These are phyloP conservation scores for Fusarium solani-melongenae DNA, from an alignment of 2,329 filamentous ascomycete genomes.

Conservation along the genomic window DNA sequence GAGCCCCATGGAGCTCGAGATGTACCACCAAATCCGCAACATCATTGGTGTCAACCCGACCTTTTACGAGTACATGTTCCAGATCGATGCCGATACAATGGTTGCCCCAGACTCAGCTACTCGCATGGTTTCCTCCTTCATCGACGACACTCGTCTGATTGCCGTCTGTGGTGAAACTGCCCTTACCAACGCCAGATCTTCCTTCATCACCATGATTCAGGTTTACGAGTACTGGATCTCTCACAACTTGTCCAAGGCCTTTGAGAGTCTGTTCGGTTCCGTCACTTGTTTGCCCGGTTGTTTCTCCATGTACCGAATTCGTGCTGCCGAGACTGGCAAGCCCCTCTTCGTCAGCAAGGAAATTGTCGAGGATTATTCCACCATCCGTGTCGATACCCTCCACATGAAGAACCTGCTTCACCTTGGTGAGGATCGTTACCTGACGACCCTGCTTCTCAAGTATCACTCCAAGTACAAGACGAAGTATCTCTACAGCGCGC, in stretches of 20 bases:
- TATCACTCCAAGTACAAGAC: conserved; percentile 96
- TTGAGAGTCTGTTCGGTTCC: conserved; percentile 95
- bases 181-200: conserved; percentile 90
- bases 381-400: conserved; percentile 95
- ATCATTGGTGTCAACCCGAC: conserved; percentile 98
- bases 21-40: conserved; percentile 98
- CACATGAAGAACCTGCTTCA: conserved; percentile 99
- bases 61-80: conserved; percentile 96
- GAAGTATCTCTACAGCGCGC: conserved; percentile 92
- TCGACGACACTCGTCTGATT: conserved; percentile 93
- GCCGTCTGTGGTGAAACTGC: conserved; percentile 95
- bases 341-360: conserved; percentile 96
- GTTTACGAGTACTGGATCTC: conserved; percentile 99
- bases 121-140: conserved; percentile 90
- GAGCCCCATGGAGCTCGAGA: conserved; percentile 96
- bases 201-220: conserved; percentile 98
- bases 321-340: conserved; percentile 92
- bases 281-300: conserved; percentile 98
- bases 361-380: conserved; percentile 86
- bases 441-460: conserved; percentile 94
- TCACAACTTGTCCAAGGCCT: conserved; percentile 95
- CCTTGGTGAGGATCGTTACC: conserved; percentile 95
- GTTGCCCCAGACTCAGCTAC: conserved; percentile 90
- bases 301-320: conserved; percentile 99
- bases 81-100: conserved; percentile 97